phyloP scores from a whole-genome alignment of 78 protist species.

The Planoprotostelium fungivorum region DNA sequence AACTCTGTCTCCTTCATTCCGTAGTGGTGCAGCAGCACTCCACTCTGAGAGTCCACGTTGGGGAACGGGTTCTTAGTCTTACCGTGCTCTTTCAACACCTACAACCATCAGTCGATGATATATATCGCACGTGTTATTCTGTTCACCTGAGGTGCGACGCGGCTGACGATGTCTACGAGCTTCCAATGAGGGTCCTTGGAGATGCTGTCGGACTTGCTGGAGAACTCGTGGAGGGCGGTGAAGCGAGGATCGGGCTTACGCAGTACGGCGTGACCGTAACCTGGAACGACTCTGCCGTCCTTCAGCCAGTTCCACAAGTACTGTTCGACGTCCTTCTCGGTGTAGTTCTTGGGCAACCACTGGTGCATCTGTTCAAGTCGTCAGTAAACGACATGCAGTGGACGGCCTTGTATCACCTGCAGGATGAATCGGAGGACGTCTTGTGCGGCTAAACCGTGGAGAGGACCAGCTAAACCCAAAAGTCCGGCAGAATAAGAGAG shows the following conservation, averaged over 20 bases:
- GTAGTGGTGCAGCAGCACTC: constrained; percentile 65
- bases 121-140: too few species aligned
- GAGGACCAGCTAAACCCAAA: constrained; percentile 72
- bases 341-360: constrained; percentile 1
- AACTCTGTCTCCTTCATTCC: constrained; percentile 45
- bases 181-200: neutral
- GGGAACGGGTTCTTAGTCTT: constrained; percentile 82
- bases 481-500: constrained; percentile 56
- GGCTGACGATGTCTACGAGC: neutral
- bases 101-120: too few species aligned
- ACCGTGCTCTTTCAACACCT: constrained; percentile 56
- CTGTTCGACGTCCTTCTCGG: constrained; percentile 46
- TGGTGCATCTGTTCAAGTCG: neutral
- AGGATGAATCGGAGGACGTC: constrained; percentile 45
- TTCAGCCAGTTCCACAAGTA: constrained; percentile 76
- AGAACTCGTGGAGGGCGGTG: neutral
- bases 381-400: neutral
- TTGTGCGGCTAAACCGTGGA: constrained; percentile 73
- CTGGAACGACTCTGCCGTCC: constrained; percentile 81
- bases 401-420: neutral
- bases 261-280: constrained; percentile 93
- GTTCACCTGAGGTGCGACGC: constrained; percentile 18
- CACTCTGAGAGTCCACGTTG: constrained; percentile 81
- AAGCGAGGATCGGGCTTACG: constrained; percentile 71
- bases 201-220: neutral